Evolutionary conservation across 495 filamentous ascomycete genomes (phyloP), one percentile per base, ranked within the genome.

Genomic region (Penicillium paradoxum): DNA sequence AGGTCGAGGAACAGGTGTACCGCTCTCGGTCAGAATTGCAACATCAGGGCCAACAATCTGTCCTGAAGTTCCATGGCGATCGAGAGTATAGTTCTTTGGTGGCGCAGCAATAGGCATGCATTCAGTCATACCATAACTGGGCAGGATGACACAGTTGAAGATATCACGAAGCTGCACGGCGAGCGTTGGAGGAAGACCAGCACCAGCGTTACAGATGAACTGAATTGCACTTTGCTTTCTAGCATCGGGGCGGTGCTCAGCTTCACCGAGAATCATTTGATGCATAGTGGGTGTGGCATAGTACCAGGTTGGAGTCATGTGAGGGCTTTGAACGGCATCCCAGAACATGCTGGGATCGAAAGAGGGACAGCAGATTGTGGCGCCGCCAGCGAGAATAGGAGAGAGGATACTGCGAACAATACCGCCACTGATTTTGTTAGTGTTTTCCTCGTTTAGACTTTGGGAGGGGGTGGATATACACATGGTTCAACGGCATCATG

Each of bases 241-340:
- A 27, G 65, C 65, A 11, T 58, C 61, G 1, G 48, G 59, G 10
- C 72, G 61, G 29, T 65, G 53, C 17, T 55, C 37, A 8, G 51
- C 67, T 45, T 65, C 65, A 8, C 60, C 63, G 4, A 77, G 57
- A 18, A 77, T 70, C 51, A 70, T 64, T 37, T 67, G 65, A 51
- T 77, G 75, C 67, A 78, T 79, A 2, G 71, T 71, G 1, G 76
- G 76, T 21, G 69, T 69, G n/a, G 74, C 75, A 44, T 74, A 75
- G 55, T 79, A 79, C 76, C 76, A 79, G 5, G 55, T 58, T 2
- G 55, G 55, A 10, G 66, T 75, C 21, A 69, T 66, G 13, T 53
- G 45, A 15, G 63, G 49, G 17, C 63, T 55, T 53, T 74, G 63
- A 18, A 76, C 63, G n/a, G 68, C 58, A 53, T 73, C 73, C 74